Base-by-base conservation (phyloP, 2,329 filamentous ascomycete genomes). In the Aspergillus sp. region DNA sequence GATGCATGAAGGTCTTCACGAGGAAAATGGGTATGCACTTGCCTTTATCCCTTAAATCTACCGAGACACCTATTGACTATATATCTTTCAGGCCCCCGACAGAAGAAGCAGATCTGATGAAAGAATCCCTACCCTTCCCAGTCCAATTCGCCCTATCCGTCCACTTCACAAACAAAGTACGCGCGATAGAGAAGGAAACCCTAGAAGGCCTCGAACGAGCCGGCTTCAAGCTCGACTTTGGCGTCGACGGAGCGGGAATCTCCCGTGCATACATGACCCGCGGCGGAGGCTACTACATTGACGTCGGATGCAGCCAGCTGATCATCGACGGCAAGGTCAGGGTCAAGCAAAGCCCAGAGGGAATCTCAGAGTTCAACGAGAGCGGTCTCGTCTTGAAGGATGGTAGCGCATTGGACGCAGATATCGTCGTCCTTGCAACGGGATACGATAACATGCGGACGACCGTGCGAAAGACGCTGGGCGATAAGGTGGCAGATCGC, bases 391-490 rank as follows among this genome's bases (percentile, higher is more conserved):
- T 66, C 1, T 71, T 83, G 4, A 69, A 69, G 0, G 81, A 85
- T 46, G 81, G 81, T 0, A 63, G 66, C 0, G 71, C 74, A 51
- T 58, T 85, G 0, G 72, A 78, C 12, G 80, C 81, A 0, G 82
- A 86, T 49, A 73, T 84, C 48, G 75, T 86, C 7, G 73, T 86
- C 0, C 71, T 83, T 34, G 81, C 81, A 0, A 84, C 81, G 0
- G 81, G 75, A 4, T 86, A 84, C 52, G 75, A 82, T 48, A 86
- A 85, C 56, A 88, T 88, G 83, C 71, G 73, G 8, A 81, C 78
- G 0, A 77, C 78, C 13, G 78, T 82, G 2, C 66, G 78, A n/a
- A 69, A 71, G 29, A 76, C 85, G 13, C 73, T 88, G 42, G 85
- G 83, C 0, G 74, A 82, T 28, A 71, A 75, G 12, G 69, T 86